Percentiles rank a stretch among this genome's conserved stretches.
Conservation (phyloP, 352 stramenopile species). For the Phytophthora hibernalis region DNA sequence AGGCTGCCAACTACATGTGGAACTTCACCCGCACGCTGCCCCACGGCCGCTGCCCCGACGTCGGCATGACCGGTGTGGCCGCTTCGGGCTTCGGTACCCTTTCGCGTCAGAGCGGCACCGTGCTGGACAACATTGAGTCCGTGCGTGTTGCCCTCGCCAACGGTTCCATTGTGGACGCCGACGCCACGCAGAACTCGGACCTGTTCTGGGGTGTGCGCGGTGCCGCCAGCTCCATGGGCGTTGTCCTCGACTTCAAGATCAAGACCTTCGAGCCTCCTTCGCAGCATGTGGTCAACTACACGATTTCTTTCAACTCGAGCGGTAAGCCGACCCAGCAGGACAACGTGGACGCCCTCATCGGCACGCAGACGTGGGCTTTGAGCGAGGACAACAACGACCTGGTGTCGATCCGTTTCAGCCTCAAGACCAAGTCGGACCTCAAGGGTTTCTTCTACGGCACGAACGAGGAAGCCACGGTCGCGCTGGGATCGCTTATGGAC, state of each 20-base stretch:
- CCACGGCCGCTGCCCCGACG: constrained; percentile 36
- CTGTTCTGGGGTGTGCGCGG: constrained; percentile 36
- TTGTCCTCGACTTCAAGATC: constrained; percentile 35
- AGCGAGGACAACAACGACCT: constrained; percentile 37
- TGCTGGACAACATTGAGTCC: constrained; percentile 35
- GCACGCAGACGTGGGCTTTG: constrained; percentile 30
- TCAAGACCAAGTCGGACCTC: constrained; percentile 22
- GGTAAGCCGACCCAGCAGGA: constrained; percentile 30
- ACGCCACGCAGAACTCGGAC: constrained; percentile 27
- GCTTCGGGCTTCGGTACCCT: constrained; percentile 34
- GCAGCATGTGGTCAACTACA: constrained; percentile 20
- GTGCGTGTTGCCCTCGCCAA: constrained; percentile 36
- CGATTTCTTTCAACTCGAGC: constrained; percentile 26
- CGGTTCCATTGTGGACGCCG: constrained; percentile 31
- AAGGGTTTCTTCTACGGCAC: constrained; percentile 33
- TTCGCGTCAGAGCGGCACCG: constrained; percentile 27
- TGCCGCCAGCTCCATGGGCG: constrained; percentile 34
- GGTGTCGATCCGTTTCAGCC: constrained; percentile 31
- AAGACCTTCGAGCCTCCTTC: constrained; percentile 26
- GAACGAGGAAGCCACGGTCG: constrained; percentile 1
- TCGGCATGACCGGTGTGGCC: constrained; percentile 38
- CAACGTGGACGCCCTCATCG: constrained; percentile 31
- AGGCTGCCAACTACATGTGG: constrained; percentile 32
- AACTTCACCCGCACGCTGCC: constrained; percentile 23
- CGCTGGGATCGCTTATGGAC: constrained; percentile 27